Evolutionary conservation across 2,329 filamentous ascomycete species (phyloP).

Genomic region (Neopestalotiopsis sp.): DNA sequence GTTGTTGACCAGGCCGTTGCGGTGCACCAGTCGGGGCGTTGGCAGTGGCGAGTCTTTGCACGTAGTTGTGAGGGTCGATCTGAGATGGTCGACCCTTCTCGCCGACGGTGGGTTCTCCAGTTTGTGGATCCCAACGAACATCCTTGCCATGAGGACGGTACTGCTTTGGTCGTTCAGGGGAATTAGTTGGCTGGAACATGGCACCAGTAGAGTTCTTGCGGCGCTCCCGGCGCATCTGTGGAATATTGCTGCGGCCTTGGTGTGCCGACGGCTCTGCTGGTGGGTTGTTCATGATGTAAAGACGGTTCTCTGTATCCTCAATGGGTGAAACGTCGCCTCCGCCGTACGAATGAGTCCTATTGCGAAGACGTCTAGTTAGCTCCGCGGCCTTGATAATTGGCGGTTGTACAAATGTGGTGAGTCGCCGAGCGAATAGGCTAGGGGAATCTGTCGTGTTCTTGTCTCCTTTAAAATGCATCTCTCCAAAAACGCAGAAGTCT

Average conservation of each 20-base stretch:
- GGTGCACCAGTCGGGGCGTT: slow-evolving; percentile 34
- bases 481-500: slow-evolving; percentile 19
- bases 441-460: not conserved
- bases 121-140: slow-evolving; percentile 68
- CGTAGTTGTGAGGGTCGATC: slow-evolving; percentile 59
- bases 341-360: slow-evolving; percentile 28
- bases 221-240: slow-evolving; percentile 58
- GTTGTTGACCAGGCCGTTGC: not conserved
- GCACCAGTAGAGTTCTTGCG: slow-evolving; percentile 50
- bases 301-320: slow-evolving; percentile 49
- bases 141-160: slow-evolving; percentile 42
- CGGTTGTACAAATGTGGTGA: slow-evolving; percentile 18
- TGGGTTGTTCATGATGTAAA: slow-evolving; percentile 30
- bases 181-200: slow-evolving; percentile 45
- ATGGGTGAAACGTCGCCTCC: slow-evolving; percentile 58
- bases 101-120: slow-evolving; percentile 68
- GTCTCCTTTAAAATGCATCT: slow-evolving; percentile 19
- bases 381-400: slow-evolving; percentile 16
- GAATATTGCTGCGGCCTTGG: slow-evolving; percentile 49
- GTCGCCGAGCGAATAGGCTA: slow-evolving; percentile 8
- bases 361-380: slow-evolving; percentile 32
- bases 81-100: slow-evolving; percentile 61
- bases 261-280: slow-evolving; percentile 28
- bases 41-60: slow-evolving; percentile 39
- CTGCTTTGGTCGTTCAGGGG: slow-evolving; percentile 41